Evolutionary conservation across 331 rosid genomes (phyloP).

Genomic region (Dryas integrifolia): DNA sequence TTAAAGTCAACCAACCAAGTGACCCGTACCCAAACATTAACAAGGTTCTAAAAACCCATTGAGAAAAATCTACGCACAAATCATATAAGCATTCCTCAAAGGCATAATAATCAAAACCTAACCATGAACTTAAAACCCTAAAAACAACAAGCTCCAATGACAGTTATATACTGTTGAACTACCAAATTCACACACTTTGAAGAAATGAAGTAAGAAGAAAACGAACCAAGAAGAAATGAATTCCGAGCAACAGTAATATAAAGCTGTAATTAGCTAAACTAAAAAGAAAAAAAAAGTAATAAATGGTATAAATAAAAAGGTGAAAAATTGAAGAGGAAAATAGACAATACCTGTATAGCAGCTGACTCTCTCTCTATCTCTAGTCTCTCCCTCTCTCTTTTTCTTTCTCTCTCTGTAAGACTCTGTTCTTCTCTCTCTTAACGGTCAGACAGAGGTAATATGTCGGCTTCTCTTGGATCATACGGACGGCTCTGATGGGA

Average conservation of each 20-base stretch:
- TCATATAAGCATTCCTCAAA: conserved; percentile 6
- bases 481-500: conserved; percentile 75
- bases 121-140: conserved; percentile 26
- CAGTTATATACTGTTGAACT: conserved; percentile 29
- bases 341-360: conserved; percentile 38
- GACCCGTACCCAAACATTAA: conserved; percentile 7
- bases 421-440: conserved; percentile 34
- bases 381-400: conserved; percentile 16
- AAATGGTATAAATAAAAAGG: conserved; percentile 14
- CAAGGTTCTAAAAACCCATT: conserved; percentile 23
- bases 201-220: conserved; percentile 5
- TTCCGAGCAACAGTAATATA: conserved; percentile 15
- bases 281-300: not conserved
- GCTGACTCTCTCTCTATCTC: conserved; percentile 28
- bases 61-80: not conserved
- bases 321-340: conserved; percentile 24
- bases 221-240: conserved; percentile 1
- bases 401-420: conserved; percentile 15
- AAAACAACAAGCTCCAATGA: conserved; percentile 10
- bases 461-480: conserved; percentile 41
- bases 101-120: conserved; percentile 21
- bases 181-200: conserved; percentile 20
- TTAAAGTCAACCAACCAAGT: conserved; percentile 48
- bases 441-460: conserved; percentile 38
- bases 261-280: conserved; percentile 13